A percentile compares a stretch with the other conserved stretches of the same genome.
These are phyloP conservation scores for Isatis lusitanica DNA, from an alignment of 441 rosid species.

Conservation along the genomic window DNA sequence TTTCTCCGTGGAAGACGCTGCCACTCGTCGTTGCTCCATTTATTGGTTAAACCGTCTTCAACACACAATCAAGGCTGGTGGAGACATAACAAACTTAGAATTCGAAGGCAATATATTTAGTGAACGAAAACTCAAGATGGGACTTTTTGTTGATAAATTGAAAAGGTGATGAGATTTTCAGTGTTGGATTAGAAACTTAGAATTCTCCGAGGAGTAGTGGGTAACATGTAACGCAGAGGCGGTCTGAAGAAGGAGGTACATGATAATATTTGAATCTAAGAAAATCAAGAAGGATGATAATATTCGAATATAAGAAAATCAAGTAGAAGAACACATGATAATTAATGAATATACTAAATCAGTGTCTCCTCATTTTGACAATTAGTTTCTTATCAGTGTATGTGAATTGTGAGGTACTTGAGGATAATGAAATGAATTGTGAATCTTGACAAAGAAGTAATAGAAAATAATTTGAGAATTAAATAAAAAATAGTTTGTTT, in stretches of 20 bases:
- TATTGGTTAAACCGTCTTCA: too few relatives aligned
- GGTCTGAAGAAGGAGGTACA: slow-evolving; percentile 6
- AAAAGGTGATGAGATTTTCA: neutral
- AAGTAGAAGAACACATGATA: neutral
- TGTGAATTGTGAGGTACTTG: neutral
- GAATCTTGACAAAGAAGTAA: neutral
- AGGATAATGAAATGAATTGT: slow-evolving; percentile 16
- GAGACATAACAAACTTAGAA: too few relatives aligned
- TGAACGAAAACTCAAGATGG: too few relatives aligned
- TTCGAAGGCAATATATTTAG: too few relatives aligned
- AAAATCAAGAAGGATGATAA: neutral
- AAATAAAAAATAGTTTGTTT: neutral
- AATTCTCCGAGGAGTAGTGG: slow-evolving; percentile 21
- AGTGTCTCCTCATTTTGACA: slow-evolving; percentile 26
- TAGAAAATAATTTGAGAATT: neutral
- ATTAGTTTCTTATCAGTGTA: slow-evolving; percentile 11
- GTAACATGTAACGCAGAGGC: slow-evolving; percentile 25
- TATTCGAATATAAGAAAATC: neutral
- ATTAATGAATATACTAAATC: slow-evolving; percentile 2
- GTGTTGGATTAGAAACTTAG: too few relatives aligned
- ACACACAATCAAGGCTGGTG: too few relatives aligned
- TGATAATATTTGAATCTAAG: neutral
- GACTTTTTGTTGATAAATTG: too few relatives aligned
- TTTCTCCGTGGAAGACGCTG: too few relatives aligned
- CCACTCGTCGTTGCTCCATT: too few relatives aligned